A percentile compares a stretch with the other conserved stretches of the same genome.
phyloP scores from a whole-genome alignment of 2,329 filamentous ascomycete species.

The Magnaporthiopsis poae region DNA sequence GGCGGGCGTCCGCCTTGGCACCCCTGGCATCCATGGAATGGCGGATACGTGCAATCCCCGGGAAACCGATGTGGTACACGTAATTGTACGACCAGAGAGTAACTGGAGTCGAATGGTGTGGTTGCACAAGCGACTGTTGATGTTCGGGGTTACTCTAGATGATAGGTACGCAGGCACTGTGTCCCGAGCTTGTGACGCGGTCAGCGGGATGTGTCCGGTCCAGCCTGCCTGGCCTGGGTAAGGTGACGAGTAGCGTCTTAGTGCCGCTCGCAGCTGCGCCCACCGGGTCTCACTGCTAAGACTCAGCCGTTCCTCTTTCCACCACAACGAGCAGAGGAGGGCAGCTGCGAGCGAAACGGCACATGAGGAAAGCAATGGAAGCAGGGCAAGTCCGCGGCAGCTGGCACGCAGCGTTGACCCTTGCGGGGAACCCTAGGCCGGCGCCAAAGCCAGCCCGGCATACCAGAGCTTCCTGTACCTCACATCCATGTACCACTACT shows the following conservation, averaged over 20 bases:
- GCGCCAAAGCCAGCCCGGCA: too few relatives aligned
- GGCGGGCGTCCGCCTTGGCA: neutral
- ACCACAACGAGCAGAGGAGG: too few relatives aligned
- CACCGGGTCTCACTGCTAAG: neutral
- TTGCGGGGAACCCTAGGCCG: neutral
- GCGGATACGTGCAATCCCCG: neutral
- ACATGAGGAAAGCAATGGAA: neutral
- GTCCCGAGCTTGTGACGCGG: too few relatives aligned
- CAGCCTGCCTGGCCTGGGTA: neutral
- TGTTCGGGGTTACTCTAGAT: neutral
- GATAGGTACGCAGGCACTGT: neutral
- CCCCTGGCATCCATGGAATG: neutral
- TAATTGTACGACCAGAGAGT: neutral
- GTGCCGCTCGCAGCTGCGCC: too few relatives aligned
- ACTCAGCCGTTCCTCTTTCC: too few relatives aligned
- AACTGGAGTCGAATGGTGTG: neutral
- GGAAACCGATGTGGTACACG: neutral
- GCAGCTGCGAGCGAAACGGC: neutral
- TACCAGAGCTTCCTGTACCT: too few relatives aligned
- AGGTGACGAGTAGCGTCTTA: neutral
- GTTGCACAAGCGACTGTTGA: neutral
- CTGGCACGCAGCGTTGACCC: neutral
- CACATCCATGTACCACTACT: too few relatives aligned
- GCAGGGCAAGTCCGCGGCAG: neutral
- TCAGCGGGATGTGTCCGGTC: neutral